These are phyloP conservation scores for Salvia rosmarinus DNA, from an alignment of 257 asterid species.

Conservation along the genomic window DNA sequence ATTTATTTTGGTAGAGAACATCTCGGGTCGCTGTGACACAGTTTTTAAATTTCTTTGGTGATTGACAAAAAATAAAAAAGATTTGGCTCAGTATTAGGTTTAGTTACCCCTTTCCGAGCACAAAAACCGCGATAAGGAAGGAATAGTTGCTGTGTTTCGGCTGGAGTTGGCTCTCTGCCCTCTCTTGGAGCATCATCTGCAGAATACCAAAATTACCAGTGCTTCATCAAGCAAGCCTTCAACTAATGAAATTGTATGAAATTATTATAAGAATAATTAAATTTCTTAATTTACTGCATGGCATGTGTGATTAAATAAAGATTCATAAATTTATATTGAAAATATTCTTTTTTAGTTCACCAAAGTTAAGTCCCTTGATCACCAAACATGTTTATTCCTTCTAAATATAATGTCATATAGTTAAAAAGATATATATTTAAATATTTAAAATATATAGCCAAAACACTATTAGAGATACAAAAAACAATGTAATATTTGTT, in stretches of 20 bases:
- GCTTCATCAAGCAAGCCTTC: not conserved
- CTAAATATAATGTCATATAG: no score
- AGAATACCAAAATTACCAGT: conserved; percentile 1
- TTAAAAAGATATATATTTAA: no score
- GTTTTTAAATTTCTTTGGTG: no score
- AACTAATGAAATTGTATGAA: not conserved
- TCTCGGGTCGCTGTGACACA: no score
- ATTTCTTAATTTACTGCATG: not conserved
- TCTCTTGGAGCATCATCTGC: conserved; percentile 57
- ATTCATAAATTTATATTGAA: no score
- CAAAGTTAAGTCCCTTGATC: no score
- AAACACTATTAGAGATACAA: not conserved
- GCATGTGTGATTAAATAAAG: not conserved
- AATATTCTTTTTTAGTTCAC: no score
- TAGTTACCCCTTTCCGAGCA: conserved; percentile 83
- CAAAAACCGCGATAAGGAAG: conserved; percentile 82
- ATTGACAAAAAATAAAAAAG: no score
- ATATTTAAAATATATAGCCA: no score
- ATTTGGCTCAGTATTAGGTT: not conserved
- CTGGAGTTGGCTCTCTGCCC: conserved; percentile 57
- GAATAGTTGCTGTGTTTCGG: conserved; percentile 69
- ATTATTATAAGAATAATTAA: not conserved
- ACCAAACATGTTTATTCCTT: no score
- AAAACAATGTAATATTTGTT: not conserved
- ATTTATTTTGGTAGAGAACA: no score